A percentile compares a stretch with the other conserved stretches of the same genome.
Evolutionary conservation across 257 asterid genomes (phyloP).

Genomic region (Verbena officinalis): DNA sequence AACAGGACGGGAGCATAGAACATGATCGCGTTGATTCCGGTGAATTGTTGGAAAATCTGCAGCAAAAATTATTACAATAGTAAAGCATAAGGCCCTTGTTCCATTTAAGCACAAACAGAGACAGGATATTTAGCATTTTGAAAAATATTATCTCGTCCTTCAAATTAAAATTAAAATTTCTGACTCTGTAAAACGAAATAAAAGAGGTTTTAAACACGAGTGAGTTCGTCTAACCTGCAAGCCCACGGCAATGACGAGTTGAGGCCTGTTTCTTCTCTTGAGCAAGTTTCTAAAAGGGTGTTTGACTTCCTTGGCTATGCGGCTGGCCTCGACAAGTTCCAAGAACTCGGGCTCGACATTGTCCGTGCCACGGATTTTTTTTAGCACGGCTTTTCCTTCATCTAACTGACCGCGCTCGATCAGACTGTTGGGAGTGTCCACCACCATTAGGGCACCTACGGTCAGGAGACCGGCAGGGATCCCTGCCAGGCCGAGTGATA

Average conservation of each 20-base stretch:
- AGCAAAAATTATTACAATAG: neutral
- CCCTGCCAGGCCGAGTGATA: slow-evolving; percentile 86
- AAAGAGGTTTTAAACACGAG: no score
- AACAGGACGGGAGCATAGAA: slow-evolving; percentile 88
- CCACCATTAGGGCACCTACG: slow-evolving; percentile 66
- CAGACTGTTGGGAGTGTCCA: slow-evolving; percentile 88
- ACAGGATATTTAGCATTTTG: no score
- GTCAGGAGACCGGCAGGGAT: slow-evolving; percentile 79
- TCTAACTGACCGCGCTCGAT: slow-evolving; percentile 80
- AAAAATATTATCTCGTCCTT: neutral
- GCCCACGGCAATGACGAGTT: slow-evolving; percentile 64
- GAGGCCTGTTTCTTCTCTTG: slow-evolving; percentile 78
- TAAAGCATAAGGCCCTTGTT: no score
- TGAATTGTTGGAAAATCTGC: slow-evolving; percentile 86
- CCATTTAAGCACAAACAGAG: no score
- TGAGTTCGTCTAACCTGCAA: slow-evolving; percentile 56
- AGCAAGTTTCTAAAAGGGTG: slow-evolving; percentile 89
- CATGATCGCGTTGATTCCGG: slow-evolving; percentile 94
- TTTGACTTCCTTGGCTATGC: slow-evolving; percentile 73
- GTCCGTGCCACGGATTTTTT: slow-evolving; percentile 72
- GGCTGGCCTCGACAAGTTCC: slow-evolving; percentile 86
- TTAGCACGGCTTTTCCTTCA: slow-evolving; percentile 70
- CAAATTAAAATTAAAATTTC: neutral
- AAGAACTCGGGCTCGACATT: slow-evolving; percentile 78
- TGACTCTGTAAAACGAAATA: no score